A percentile compares a stretch with the other conserved stretches of the same genome.
Conservation (phyloP, 352 stramenopile species). For the Phytophthora citricola region DNA sequence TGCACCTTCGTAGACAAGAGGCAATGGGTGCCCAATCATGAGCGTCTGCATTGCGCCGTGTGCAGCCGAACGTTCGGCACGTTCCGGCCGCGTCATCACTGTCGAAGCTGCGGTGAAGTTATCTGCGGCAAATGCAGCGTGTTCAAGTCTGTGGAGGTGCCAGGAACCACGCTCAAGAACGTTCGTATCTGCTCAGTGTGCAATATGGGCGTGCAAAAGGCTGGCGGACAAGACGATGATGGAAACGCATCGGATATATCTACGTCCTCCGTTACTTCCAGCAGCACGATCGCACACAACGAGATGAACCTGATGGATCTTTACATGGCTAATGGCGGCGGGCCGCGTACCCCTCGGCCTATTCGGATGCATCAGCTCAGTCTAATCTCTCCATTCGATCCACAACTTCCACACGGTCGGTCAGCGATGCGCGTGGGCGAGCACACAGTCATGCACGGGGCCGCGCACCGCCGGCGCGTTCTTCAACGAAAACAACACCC, state of each 20-base stretch:
- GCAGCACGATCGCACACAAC: slow-evolving; percentile 81
- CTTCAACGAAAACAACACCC: slow-evolving; percentile 71
- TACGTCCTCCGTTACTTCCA: slow-evolving; percentile 80
- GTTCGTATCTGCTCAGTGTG: slow-evolving; percentile 86
- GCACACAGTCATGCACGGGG: slow-evolving; percentile 23
- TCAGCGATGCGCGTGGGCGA: slow-evolving; percentile 49
- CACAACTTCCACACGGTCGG: slow-evolving; percentile 68
- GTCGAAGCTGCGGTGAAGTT: slow-evolving; percentile 87
- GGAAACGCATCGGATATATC: slow-evolving; percentile 81
- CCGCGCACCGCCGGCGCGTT: slow-evolving; percentile 42
- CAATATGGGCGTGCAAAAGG: slow-evolving; percentile 87
- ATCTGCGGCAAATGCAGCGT: slow-evolving; percentile 90
- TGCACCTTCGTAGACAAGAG: slow-evolving; percentile 86
- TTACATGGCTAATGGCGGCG: slow-evolving; percentile 63
- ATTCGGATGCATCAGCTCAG: slow-evolving; percentile 76
- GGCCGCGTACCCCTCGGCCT: slow-evolving; percentile 71
- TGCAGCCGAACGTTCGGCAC: slow-evolving; percentile 78
- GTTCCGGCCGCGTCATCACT: slow-evolving; percentile 87
- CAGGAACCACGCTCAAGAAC: slow-evolving; percentile 82
- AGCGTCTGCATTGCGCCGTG: slow-evolving; percentile 74
- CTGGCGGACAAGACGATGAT: slow-evolving; percentile 33
- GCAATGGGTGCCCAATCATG: slow-evolving; percentile 84
- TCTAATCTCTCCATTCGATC: slow-evolving; percentile 85
- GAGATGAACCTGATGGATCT: slow-evolving; percentile 89
- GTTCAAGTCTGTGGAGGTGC: slow-evolving; percentile 82